A percentile compares a stretch with the other conserved stretches of the same genome.
Evolutionary conservation across 2,329 filamentous ascomycete species (phyloP).

Genomic region (Leptosphaerulina australis): DNA sequence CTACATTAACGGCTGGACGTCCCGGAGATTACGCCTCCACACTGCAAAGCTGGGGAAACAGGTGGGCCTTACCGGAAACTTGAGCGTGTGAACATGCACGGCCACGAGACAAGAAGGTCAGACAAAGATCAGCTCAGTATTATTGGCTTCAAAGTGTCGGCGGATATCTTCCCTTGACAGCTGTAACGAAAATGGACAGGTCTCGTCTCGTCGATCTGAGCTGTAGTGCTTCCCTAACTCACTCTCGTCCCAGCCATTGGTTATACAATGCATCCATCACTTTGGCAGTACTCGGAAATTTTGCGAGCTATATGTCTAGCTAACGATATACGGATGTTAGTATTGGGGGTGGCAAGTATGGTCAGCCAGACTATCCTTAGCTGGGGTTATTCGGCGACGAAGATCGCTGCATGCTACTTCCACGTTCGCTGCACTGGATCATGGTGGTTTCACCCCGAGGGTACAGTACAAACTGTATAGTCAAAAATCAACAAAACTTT

Average conservation of each 20-base stretch:
- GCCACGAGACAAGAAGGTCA: slow-evolving; percentile 13
- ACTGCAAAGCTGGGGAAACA: slow-evolving; percentile 17
- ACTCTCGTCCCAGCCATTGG: slow-evolving; percentile 1
- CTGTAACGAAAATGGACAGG: slow-evolving; percentile 2
- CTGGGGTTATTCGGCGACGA: not conserved
- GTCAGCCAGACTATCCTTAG: not conserved
- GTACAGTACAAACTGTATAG: not conserved
- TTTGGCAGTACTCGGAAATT: not conserved
- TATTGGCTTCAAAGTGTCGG: slow-evolving; percentile 6
- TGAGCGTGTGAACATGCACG: slow-evolving; percentile 15
- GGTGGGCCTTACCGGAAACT: slow-evolving; percentile 21
- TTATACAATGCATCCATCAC: not conserved
- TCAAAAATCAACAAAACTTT: no score
- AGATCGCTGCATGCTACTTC: not conserved
- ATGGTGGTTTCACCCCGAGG: not conserved
- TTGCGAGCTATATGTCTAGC: not conserved
- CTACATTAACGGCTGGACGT: slow-evolving; percentile 17
- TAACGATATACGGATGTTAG: not conserved
- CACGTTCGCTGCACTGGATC: not conserved
- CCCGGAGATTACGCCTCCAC: slow-evolving; percentile 24
- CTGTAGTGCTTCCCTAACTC: slow-evolving; percentile 1
- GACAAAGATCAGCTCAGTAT: not conserved
- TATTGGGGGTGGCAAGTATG: not conserved
- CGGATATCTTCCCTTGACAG: not conserved
- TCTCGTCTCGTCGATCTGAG: not conserved